A percentile compares a stretch with the other conserved stretches of the same genome.
These are phyloP conservation scores for Coemansia sp. DNA, from an alignment of 192 early-diverging fungal genomes.

Conservation along the genomic window DNA sequence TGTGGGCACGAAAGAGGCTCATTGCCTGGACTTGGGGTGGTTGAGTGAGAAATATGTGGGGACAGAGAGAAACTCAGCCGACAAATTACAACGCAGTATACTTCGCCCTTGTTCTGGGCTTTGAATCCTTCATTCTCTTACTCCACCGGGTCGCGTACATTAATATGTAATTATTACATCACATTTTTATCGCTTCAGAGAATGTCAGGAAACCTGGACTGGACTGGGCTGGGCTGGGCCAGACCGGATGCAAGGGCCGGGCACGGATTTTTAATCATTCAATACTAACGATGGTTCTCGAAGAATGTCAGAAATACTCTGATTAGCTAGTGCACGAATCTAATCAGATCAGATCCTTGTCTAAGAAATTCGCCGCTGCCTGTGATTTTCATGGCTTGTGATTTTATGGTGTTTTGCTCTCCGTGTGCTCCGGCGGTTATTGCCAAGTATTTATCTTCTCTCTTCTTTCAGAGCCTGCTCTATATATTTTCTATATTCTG, in stretches of 20 bases:
- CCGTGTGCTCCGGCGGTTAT: no score
- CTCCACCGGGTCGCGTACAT: not conserved
- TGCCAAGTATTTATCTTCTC: not conserved
- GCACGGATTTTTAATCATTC: no score
- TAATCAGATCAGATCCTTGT: not conserved
- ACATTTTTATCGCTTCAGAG: not conserved
- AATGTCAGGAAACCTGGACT: not conserved
- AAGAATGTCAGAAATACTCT: not conserved
- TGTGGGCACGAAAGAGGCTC: no score
- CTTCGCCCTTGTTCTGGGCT: not conserved
- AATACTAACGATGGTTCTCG: not conserved
- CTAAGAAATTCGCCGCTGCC: not conserved
- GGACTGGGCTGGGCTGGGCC: not conserved
- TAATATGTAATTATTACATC: not conserved
- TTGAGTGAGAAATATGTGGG: slow-evolving; percentile 2
- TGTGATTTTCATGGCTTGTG: not conserved
- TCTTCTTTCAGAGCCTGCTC: not conserved
- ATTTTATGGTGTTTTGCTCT: not conserved
- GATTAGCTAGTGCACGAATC: not conserved
- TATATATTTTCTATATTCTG: not conserved
- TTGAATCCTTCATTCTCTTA: not conserved
- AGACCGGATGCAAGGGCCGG: not conserved
- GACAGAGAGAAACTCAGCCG: not conserved
- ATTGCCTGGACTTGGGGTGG: not conserved
- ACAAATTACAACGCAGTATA: not conserved